Base-by-base conservation (phyloP, 768 basidiomycete genomes). In the Sarcodon sp. region DNA sequence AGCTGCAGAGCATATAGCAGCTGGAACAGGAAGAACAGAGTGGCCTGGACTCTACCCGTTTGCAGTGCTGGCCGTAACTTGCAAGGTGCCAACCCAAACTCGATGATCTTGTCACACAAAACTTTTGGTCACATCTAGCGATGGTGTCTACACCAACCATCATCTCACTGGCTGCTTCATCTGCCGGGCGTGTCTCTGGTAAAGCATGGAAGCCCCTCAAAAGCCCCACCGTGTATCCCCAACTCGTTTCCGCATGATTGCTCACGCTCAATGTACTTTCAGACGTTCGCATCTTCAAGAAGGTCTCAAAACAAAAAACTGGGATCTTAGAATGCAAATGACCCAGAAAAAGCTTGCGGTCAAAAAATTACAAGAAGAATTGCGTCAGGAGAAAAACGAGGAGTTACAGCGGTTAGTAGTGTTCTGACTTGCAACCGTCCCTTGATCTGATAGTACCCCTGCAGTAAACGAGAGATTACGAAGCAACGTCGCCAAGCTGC, bases 331-430 rank as follows among this genome's bases (percentile, higher is more conserved):
- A 35, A 85, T 87, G 75, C 69, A 75, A 51, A 77, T 79, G 58
- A 76, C 77, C 21, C 76, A 75, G 59, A 76, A 75, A 56, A 75
- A 75, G 15, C 68, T 69, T 35, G 83, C 87, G 15, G 72, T 84
- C 51, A 89, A 86, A 63, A 80, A 82, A 59, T 67, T 90, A 32
- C 70, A 87, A 62, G 57, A 61, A 8, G 87, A 87, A 53, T 71
- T 90, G 53, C 83, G 76, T 59, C 79, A 83, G 43, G 87, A 89
- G 61, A 88, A 87, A 56, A 66, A 72, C 54, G 74, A 79, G 4
- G 87, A 87, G 56, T 65, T 71, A 43, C 67, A 71, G 52, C 70
- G 81, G 86, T 80, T 51, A 48, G 64, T 58, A 10, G 6, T 31
- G n/a, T 27, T 16, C 41, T 7, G 38, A 48, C 21, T 45, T 21